Evolutionary conservation across 2,329 filamentous ascomycete species (phyloP).

Genomic region (Akanthomyces lecanii): DNA sequence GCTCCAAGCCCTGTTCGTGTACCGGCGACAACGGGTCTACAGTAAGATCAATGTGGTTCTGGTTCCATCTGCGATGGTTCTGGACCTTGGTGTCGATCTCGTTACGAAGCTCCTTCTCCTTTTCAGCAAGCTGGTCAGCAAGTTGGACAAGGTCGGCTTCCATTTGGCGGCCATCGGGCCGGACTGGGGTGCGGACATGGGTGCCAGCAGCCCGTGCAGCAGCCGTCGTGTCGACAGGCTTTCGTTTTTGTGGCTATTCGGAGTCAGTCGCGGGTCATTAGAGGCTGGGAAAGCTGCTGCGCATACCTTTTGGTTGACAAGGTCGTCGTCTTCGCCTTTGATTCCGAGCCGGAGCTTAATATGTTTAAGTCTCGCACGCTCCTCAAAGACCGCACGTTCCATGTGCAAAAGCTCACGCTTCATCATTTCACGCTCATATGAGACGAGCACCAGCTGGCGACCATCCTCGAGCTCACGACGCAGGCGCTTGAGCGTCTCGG

Average conservation of each 20-base stretch:
- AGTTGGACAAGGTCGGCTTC: slow-evolving; percentile 77
- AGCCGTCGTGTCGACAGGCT: slow-evolving; percentile 55
- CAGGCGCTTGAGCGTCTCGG: slow-evolving; percentile 89
- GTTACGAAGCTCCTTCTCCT: slow-evolving; percentile 71
- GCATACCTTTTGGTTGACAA: slow-evolving; percentile 87
- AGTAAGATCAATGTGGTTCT: slow-evolving; percentile 83
- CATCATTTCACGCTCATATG: slow-evolving; percentile 73
- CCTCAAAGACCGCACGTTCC: slow-evolving; percentile 77
- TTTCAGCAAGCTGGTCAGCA: slow-evolving; percentile 73
- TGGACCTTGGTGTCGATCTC: slow-evolving; percentile 84
- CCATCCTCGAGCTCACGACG: slow-evolving; percentile 88
- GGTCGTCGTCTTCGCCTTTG: slow-evolving; percentile 88
- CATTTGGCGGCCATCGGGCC: slow-evolving; percentile 64
- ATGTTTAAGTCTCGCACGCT: slow-evolving; percentile 77
- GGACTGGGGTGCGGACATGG: slow-evolving; percentile 65
- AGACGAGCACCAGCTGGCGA: slow-evolving; percentile 71
- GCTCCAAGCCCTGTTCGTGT: slow-evolving; percentile 56
- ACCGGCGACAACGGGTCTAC: slow-evolving; percentile 79
- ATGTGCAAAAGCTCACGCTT: slow-evolving; percentile 72
- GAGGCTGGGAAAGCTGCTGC: background rate
- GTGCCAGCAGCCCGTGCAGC: slow-evolving; percentile 58
- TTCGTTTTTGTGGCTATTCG: slow-evolving; percentile 65
- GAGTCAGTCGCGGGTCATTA: slow-evolving; percentile 29
- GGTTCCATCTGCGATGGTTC: slow-evolving; percentile 89
- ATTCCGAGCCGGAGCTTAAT: slow-evolving; percentile 85